phyloP scores from a whole-genome alignment of 805 yeast species.

The Candida montana region DNA sequence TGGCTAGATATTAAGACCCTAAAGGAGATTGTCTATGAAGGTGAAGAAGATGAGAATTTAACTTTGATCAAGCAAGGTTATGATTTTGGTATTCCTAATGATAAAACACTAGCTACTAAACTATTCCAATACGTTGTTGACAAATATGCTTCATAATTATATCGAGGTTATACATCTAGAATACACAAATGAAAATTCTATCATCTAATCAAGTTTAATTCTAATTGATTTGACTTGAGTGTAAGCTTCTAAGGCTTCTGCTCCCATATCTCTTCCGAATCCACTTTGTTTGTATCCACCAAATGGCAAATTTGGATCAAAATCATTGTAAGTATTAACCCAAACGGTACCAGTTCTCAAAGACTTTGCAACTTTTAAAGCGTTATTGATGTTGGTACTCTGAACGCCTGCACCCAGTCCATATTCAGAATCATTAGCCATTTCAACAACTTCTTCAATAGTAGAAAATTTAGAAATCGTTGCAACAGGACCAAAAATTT shows the following conservation, averaged over 20 bases:
- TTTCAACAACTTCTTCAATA: slow-evolving; percentile 57
- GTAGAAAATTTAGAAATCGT: slow-evolving; percentile 62
- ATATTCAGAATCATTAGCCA: slow-evolving; percentile 66
- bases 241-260: slow-evolving; percentile 68
- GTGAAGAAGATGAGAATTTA: slow-evolving; percentile 20
- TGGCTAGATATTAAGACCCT: slow-evolving; percentile 69
- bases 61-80: slow-evolving; percentile 12
- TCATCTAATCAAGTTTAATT: slow-evolving; percentile 35
- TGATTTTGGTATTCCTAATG: slow-evolving; percentile 22
- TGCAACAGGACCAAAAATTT: slow-evolving; percentile 78
- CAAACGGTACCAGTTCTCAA: slow-evolving; percentile 73
- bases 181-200: too few relatives aligned
- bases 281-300: slow-evolving; percentile 81
- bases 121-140: slow-evolving; percentile 22
- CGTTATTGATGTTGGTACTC: slow-evolving; percentile 55
- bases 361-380: slow-evolving; percentile 56
- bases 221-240: slow-evolving; percentile 74
- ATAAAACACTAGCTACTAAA: slow-evolving; percentile 23
- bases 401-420: slow-evolving; percentile 82
- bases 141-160: slow-evolving; percentile 2
- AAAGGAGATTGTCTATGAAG: slow-evolving; percentile 30
- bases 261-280: slow-evolving; percentile 83
- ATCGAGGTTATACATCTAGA: too few relatives aligned
- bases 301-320: slow-evolving; percentile 69
- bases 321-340: slow-evolving; percentile 76